Base-by-base conservation (phyloP, 2,329 filamentous ascomycete species). In the Xylaria sp. region DNA sequence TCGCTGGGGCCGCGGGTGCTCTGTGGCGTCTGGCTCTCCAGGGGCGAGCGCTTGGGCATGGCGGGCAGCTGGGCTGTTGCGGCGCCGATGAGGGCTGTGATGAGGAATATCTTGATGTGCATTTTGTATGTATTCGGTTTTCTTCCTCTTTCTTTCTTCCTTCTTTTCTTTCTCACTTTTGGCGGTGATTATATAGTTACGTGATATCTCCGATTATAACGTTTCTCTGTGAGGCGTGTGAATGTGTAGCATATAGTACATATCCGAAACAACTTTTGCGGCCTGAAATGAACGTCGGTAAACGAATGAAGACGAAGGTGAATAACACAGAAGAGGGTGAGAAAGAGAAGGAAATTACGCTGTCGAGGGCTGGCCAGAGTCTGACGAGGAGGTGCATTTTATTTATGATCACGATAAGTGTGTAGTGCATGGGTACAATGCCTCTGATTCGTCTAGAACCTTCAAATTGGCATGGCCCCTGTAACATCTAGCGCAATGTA, bases 1-100 rank as follows among this genome's bases (percentile, higher is more conserved):
- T 51, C 55, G 51, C 55, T 12, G 69, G 74, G 71, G 23, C 74
- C 72, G 46, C 25, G 54, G 63, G 34, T 73, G 55, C 65, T 74
- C n/a, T 64, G 71, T 63, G 41, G 15, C 15, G 60, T 71, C 73
- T 37, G 34, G 34, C 34, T 37, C 34, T 37, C 34, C 7, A 37
- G 34, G 34, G 34, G 34, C 34, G 34, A 37, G 46, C 72, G 74
- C 60, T 67, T 54, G 41, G 68, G 70, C 28, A 74, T 46, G 13
- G 56, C 51, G 3, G 75, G 72, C 28, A 74, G 23, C 41, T 73
- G 69, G 5, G 73, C 72, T 25, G 72, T 73, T 6, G 68, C 73
- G 25, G 62, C 48, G 65, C 70, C 71, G 37, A 66, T 66, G 50
- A 72, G 56, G 65, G 72, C 51, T 28, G 69, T 61, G 13, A 60